Conservation (phyloP, 1,284 basidiomycete genomes). For the Coriolopsis trogii region DNA sequence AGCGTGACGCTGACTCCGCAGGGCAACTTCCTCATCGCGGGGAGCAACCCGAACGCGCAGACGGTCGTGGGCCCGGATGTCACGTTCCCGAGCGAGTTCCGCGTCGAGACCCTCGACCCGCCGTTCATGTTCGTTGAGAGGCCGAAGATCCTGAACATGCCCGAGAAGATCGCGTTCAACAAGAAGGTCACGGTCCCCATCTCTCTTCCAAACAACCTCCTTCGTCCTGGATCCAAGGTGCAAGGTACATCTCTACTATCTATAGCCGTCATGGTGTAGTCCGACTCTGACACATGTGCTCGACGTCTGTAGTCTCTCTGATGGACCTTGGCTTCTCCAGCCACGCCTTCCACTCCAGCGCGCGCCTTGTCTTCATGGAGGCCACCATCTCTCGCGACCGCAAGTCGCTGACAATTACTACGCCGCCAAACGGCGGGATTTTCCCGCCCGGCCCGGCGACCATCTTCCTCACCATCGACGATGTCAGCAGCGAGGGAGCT, state of each 20-base stretch:
- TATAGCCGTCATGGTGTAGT: not conserved
- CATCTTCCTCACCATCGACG: conserved; percentile 49
- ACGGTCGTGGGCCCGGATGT: conserved; percentile 50
- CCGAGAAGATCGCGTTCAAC: conserved; percentile 43
- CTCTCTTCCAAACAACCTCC: conserved; percentile 34
- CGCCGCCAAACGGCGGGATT: conserved; percentile 48
- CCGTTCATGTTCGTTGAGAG: conserved; percentile 44
- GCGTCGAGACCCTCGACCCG: conserved; percentile 80
- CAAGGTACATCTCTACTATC: conserved; percentile 33
- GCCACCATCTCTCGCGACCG: conserved; percentile 36
- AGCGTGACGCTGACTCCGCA: conserved; percentile 77
- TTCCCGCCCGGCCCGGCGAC: conserved; percentile 55
- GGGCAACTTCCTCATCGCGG: conserved; percentile 63
- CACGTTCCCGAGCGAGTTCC: conserved; percentile 80
- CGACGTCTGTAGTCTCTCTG: not conserved
- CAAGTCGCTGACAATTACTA: conserved; percentile 43
- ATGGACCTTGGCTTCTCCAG: conserved; percentile 46
- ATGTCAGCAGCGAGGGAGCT: conserved; percentile 47
- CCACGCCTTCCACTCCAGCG: conserved; percentile 48
- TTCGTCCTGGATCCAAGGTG: conserved; percentile 31
- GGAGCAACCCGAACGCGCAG: conserved; percentile 87
- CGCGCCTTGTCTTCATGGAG: conserved; percentile 49
- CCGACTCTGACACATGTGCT: not conserved
- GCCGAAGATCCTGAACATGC: conserved; percentile 40
- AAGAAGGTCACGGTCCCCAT: conserved; percentile 41